These are phyloP conservation scores for Colletotrichum plurivorum DNA, from an alignment of 2,329 filamentous ascomycete species.

Conservation along the genomic window DNA sequence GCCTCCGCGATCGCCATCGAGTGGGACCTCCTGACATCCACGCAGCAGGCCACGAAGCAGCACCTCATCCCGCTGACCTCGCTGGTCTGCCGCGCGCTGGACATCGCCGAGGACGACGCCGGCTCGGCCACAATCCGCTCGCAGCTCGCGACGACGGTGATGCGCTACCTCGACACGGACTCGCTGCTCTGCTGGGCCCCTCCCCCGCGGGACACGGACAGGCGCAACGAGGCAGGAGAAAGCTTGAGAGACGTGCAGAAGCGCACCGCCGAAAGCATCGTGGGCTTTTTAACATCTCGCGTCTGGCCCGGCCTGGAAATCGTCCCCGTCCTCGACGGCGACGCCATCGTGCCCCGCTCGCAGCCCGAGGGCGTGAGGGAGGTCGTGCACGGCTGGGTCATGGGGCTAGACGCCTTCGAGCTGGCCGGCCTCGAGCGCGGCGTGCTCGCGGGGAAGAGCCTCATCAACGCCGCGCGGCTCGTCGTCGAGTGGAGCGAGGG, in stretches of 20 bases:
- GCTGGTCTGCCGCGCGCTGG: slow-evolving; percentile 84
- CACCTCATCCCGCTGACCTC: slow-evolving; percentile 94
- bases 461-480: slow-evolving; percentile 82
- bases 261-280: slow-evolving; percentile 77
- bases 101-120: slow-evolving; percentile 80
- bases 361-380: slow-evolving; percentile 84
- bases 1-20: slow-evolving; percentile 90
- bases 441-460: slow-evolving; percentile 87
- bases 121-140: slow-evolving; percentile 68
- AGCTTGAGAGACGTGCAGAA: slow-evolving; percentile 82
- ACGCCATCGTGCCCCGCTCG: slow-evolving; percentile 80
- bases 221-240: slow-evolving; percentile 63
- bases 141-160: slow-evolving; percentile 75
- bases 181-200: slow-evolving; percentile 91
- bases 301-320: slow-evolving; percentile 91
- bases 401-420: slow-evolving; percentile 81
- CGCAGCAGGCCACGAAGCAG: slow-evolving; percentile 86
- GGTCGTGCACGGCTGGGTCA: slow-evolving; percentile 84
- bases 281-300: slow-evolving; percentile 77
- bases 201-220: slow-evolving; percentile 63
- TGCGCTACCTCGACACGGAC: slow-evolving; percentile 93
- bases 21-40: slow-evolving; percentile 88
- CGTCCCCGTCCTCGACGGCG: slow-evolving; percentile 81
- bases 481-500: slow-evolving; percentile 88
- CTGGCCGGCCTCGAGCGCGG: slow-evolving; percentile 89